Percentiles rank a stretch among this genome's conserved stretches.
Evolutionary conservation across 441 rosid genomes (phyloP).

Genomic region (Bocquillonia castaneifolia): DNA sequence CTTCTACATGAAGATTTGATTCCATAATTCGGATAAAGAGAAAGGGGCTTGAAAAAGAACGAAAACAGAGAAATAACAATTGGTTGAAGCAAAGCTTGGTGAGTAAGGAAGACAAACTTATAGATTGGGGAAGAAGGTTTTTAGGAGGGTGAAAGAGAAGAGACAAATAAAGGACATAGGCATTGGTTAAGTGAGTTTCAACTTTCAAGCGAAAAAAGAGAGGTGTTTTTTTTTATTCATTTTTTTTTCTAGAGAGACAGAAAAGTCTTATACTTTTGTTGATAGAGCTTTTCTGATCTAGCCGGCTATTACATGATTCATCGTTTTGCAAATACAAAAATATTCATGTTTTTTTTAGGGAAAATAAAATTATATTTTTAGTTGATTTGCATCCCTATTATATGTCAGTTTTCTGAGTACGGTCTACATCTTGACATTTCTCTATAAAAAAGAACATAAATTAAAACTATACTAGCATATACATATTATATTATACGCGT

Average conservation of each 20-base stretch:
- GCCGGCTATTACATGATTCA: too few species aligned
- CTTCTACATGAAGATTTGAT: conserved; percentile 33
- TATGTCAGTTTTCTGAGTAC: conserved; percentile 18
- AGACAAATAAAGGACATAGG: conserved; percentile 36
- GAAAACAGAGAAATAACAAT: not conserved
- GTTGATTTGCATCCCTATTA: too few species aligned
- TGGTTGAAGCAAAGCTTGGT: not conserved
- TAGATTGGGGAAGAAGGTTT: conserved; percentile 16
- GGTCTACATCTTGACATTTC: conserved; percentile 21
- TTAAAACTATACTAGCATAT: too few species aligned
- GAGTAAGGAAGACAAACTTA: conserved; percentile 9
- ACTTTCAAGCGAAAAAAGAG: not conserved
- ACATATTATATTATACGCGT: too few species aligned
- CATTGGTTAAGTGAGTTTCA: conserved; percentile 19
- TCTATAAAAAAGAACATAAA: too few species aligned
- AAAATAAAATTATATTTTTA: not conserved
- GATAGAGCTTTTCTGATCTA: conserved; percentile 19
- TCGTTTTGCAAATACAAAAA: too few species aligned
- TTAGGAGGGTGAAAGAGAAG: conserved; percentile 16
- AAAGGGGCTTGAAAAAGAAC: not conserved
- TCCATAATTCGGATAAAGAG: conserved; percentile 27
- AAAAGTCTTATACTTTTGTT: conserved; percentile 36
- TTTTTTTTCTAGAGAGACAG: conserved; percentile 20
- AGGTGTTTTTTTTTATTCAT: too few species aligned
- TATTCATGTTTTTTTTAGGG: too few species aligned